phyloP scores from a whole-genome alignment of 2,329 filamentous ascomycete genomes.

The Calonectria pseudoturangicola region DNA sequence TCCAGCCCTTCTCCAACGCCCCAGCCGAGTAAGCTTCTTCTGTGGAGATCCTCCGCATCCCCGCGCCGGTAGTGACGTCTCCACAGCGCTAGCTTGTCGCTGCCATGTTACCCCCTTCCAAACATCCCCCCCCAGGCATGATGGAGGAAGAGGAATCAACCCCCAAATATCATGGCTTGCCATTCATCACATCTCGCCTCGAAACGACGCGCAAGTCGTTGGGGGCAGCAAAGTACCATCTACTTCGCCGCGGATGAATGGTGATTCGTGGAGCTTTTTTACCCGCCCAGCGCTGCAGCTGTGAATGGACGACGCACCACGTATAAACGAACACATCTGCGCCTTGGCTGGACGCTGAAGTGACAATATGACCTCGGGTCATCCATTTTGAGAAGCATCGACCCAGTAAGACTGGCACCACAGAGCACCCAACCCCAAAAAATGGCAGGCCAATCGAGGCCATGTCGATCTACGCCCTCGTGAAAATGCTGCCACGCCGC shows the following conservation, averaged over 20 bases:
- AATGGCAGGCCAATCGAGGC: conserved; percentile 26
- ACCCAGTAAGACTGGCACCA: conserved; percentile 17
- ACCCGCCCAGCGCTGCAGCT: conserved; percentile 36
- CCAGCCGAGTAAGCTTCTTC: conserved; percentile 38
- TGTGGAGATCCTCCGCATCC: conserved; percentile 52
- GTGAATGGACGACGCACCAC: conserved; percentile 26
- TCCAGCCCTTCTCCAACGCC: conserved; percentile 27
- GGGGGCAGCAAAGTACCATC: conserved; percentile 32
- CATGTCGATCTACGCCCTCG: not conserved
- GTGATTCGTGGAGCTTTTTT: conserved; percentile 51
- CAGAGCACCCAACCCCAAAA: conserved; percentile 17
- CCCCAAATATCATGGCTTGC: conserved; percentile 9
- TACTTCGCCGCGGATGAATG: conserved; percentile 29
- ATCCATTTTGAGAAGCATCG: not conserved
- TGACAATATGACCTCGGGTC: conserved; percentile 3
- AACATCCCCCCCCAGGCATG: conserved; percentile 41
- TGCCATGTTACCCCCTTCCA: conserved; percentile 34
- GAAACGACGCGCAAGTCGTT: conserved; percentile 24
- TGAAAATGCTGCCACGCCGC: conserved; percentile 30
- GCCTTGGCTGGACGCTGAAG: conserved; percentile 7
- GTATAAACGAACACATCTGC: conserved; percentile 8
- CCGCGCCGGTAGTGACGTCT: conserved; percentile 45
- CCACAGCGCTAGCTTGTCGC: conserved; percentile 44
- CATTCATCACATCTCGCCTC: conserved; percentile 38
- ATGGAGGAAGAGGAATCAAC: conserved; percentile 15